These are phyloP conservation scores for Dalbergia cochinchinensis DNA, from an alignment of 306 rosid genomes.

Conservation along the genomic window DNA sequence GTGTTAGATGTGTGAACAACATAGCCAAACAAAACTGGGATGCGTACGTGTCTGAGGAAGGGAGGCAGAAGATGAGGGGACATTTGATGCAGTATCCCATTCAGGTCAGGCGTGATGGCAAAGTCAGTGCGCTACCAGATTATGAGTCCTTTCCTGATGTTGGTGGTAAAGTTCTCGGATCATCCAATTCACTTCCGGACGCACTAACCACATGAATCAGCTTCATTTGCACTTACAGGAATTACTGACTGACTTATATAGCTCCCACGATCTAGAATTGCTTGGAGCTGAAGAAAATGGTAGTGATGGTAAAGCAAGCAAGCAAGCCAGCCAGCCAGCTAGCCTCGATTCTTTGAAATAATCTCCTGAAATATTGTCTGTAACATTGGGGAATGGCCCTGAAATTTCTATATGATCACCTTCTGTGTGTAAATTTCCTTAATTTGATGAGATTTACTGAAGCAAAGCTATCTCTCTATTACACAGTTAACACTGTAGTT, in stretches of 20 bases:
- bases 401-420: neutral
- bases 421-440: neutral
- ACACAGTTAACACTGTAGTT: neutral
- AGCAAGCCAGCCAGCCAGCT: neutral
- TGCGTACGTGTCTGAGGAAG: slow-evolving; percentile 54
- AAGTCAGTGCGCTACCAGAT: slow-evolving; percentile 41
- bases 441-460: neutral
- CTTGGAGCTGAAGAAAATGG: neutral
- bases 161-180: slow-evolving; percentile 63
- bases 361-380: neutral
- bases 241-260: neutral
- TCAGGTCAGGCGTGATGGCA: slow-evolving; percentile 48
- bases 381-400: slow-evolving; percentile 1
- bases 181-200: slow-evolving; percentile 58
- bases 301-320: too few species aligned
- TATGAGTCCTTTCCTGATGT: slow-evolving; percentile 58
- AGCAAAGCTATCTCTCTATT: neutral
- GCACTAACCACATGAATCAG: slow-evolving; percentile 51
- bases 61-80: slow-evolving; percentile 43
- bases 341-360: neutral
- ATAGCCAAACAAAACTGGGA: slow-evolving; percentile 53
- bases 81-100: slow-evolving; percentile 63
- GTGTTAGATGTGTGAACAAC: slow-evolving; percentile 45
- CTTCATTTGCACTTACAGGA: neutral
- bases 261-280: slow-evolving; percentile 10